Evolutionary conservation across 2,329 filamentous ascomycete genomes (phyloP).

Genomic region (Exophiala viscosa): DNA sequence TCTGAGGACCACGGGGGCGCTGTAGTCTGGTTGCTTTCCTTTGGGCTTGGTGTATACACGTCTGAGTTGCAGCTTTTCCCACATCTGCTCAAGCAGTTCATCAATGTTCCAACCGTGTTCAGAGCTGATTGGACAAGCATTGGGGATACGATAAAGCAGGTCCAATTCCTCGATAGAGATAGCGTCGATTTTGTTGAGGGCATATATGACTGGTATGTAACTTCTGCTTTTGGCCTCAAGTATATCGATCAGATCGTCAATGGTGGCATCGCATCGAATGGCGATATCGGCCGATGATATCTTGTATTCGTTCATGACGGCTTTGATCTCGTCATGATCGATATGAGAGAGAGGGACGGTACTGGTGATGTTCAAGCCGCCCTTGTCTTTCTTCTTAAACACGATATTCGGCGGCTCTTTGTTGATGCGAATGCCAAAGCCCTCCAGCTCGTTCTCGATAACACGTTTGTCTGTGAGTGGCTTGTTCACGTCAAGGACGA

Average conservation of each 20-base stretch:
- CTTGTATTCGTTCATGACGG: constrained; percentile 94
- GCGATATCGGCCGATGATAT: constrained; percentile 96
- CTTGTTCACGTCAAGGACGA: constrained; percentile 97
- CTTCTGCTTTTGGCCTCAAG: constrained; percentile 90
- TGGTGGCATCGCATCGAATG: constrained; percentile 94
- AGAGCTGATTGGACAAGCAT: constrained; percentile 93
- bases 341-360: constrained; percentile 91
- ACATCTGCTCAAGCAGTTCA: constrained; percentile 95
- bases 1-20: constrained; percentile 81
- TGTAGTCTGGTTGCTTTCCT: constrained; percentile 89
- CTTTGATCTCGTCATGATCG: constrained; percentile 93
- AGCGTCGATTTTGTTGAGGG: constrained; percentile 97
- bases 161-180: constrained; percentile 98
- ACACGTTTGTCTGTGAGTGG: constrained; percentile 93
- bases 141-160: constrained; percentile 91
- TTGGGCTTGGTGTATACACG: constrained; percentile 98
- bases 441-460: constrained; percentile 92
- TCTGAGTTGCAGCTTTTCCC: constrained; percentile 89
- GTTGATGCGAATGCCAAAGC: constrained; percentile 96
- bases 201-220: constrained; percentile 99
- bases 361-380: constrained; percentile 91
- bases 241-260: constrained; percentile 94
- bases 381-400: constrained; percentile 99
- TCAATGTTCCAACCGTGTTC: constrained; percentile 98
- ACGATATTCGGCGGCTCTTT: constrained; percentile 96